These are phyloP conservation scores for Penicillium corylophilum DNA, from an alignment of 2,329 filamentous ascomycete species.

Conservation along the genomic window DNA sequence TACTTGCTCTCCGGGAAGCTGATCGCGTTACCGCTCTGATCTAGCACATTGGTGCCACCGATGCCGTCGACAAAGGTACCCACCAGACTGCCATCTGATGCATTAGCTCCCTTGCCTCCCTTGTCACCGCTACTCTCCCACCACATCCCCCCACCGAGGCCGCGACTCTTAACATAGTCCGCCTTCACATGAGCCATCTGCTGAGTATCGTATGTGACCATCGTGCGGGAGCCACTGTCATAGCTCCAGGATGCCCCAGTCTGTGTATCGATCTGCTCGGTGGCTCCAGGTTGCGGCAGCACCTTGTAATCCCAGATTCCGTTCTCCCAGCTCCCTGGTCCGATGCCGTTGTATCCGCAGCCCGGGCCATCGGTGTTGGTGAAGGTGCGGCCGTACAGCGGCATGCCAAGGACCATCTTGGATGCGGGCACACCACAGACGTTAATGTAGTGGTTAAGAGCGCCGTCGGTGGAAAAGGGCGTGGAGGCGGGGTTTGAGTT, in stretches of 20 bases:
- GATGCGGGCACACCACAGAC: conserved; percentile 58
- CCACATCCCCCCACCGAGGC: conserved; percentile 91
- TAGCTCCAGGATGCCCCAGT: conserved; percentile 77
- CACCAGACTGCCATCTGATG: conserved; percentile 62
- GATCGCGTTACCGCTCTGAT: conserved; percentile 37
- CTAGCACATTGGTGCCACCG: conserved; percentile 33
- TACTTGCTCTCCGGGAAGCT: conserved; percentile 43
- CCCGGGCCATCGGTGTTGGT: conserved; percentile 75
- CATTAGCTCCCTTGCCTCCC: conserved; percentile 46
- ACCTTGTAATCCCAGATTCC: conserved; percentile 88
- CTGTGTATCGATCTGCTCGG: conserved; percentile 63
- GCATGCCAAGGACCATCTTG: conserved; percentile 92
- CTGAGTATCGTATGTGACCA: conserved; percentile 71
- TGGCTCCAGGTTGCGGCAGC: conserved; percentile 67
- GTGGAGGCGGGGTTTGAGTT: conserved; percentile 62
- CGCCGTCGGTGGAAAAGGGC: conserved; percentile 72
- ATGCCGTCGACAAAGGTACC: conserved; percentile 48
- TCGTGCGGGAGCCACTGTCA: conserved; percentile 58
- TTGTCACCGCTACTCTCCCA: conserved; percentile 86
- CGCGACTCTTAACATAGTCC: conserved; percentile 63
- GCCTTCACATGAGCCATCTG: conserved; percentile 68
- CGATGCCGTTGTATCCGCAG: conserved; percentile 68
- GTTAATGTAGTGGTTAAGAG: conserved; percentile 68
- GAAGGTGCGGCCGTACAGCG: conserved; percentile 89
- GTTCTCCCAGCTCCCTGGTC: conserved; percentile 73